Percentiles rank a stretch among this genome's conserved stretches.
Conservation (phyloP, 805 yeast genomes). For the Pichia ethanolica region DNA sequence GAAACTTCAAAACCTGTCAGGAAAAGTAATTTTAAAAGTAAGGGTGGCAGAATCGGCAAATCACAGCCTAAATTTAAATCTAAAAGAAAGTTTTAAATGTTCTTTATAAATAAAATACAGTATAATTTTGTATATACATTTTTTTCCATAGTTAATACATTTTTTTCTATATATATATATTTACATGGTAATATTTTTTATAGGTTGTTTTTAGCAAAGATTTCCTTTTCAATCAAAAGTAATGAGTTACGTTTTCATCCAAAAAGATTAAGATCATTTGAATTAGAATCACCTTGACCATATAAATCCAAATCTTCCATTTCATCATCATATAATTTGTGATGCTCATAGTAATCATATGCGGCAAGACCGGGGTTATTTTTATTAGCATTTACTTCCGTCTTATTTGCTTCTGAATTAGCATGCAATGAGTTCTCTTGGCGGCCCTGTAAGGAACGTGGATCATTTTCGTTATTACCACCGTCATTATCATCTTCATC, state of each 20-base stretch:
- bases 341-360: conserved; percentile 23
- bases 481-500: neutral
- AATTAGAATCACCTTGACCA: conserved; percentile 8
- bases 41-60: conserved; percentile 21
- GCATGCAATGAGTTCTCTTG: too few species aligned
- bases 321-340: conserved; percentile 9
- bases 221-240: neutral
- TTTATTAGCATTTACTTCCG: neutral
- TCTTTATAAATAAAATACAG: neutral
- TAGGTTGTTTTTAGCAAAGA: neutral
- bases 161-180: too few species aligned
- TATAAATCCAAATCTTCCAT: conserved; percentile 13
- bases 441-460: too few species aligned
- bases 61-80: conserved; percentile 47
- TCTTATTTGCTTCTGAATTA: neutral
- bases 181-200: too few species aligned
- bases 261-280: conserved; percentile 14
- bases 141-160: too few species aligned
- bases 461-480: neutral
- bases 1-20: conserved; percentile 3
- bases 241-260: conserved; percentile 2
- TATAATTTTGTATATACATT: neutral
- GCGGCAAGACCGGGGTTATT: conserved; percentile 2
- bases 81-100: conserved; percentile 46
- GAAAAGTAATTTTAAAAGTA: conserved; percentile 8